Percentiles rank a stretch among this genome's conserved stretches.
Evolutionary conservation across 257 asterid genomes (phyloP).

Genomic region (Misopates orontium): DNA sequence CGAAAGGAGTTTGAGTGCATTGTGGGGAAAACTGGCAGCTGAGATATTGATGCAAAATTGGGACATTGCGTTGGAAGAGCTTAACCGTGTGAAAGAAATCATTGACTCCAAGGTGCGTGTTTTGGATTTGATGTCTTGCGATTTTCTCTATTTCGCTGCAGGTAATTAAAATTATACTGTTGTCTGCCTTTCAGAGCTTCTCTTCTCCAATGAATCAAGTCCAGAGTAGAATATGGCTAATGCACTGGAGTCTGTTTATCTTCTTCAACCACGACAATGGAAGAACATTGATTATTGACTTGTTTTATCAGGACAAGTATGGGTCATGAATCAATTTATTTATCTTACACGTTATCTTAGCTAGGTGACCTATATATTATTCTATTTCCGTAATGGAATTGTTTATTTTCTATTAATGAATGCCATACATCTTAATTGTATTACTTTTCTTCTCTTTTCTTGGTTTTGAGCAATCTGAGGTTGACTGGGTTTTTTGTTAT

Average conservation of each 20-base stretch:
- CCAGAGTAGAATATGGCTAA: slow-evolving; percentile 88
- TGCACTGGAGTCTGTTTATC: slow-evolving; percentile 98
- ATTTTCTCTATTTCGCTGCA: slow-evolving; percentile 1
- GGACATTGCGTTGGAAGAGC: slow-evolving; percentile 93
- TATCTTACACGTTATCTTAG: neutral
- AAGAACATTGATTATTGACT: slow-evolving; percentile 82
- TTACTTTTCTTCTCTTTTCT: too few species aligned
- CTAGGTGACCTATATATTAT: too few species aligned
- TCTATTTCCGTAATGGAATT: too few species aligned
- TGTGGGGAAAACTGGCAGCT: slow-evolving; percentile 98
- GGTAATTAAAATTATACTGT: neutral
- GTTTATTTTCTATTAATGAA: too few species aligned
- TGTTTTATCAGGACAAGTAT: slow-evolving; percentile 97
- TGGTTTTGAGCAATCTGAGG: too few species aligned
- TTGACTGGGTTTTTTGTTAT: too few species aligned
- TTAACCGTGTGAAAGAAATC: slow-evolving; percentile 89
- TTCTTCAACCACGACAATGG: slow-evolving; percentile 99
- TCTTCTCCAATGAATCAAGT: slow-evolving; percentile 90
- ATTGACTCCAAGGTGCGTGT: slow-evolving; percentile 97
- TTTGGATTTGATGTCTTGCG: too few species aligned
- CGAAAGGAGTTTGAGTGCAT: slow-evolving; percentile 90
- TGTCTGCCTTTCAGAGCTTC: slow-evolving; percentile 59
- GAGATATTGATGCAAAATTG: slow-evolving; percentile 98
- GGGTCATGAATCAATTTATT: slow-evolving; percentile 14
- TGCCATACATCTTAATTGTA: too few species aligned